Base-by-base conservation (phyloP, 2,329 filamentous ascomycete genomes). In the Thelonectria discophora region DNA sequence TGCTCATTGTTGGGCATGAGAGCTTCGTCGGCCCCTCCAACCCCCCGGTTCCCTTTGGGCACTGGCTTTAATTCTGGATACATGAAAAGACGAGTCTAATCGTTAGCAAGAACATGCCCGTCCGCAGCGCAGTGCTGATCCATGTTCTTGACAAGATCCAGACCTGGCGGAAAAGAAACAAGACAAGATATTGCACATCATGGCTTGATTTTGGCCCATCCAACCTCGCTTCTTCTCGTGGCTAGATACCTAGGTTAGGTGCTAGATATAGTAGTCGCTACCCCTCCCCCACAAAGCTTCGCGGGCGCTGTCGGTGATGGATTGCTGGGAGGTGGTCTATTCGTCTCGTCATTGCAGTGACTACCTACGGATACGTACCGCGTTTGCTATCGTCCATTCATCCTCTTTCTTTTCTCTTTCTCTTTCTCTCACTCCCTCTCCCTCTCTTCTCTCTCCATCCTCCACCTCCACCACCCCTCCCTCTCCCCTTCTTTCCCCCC, bases 271-370 rank as follows among this genome's bases (percentile, higher is more conserved):
- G 43, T 17, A 48, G 32, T 34, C 43, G 53, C 18, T 21, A 21
- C 46, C 54, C 54, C 54, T 50, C 46, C 54, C 54, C 54, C 54
- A 57, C 54, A 57, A 50, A 42, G 52, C 40, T 55, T 37, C 52
- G 17, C 32, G 27, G 50, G 37, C 27, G 27, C 8, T 30, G 27
- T 30, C 8, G 2, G 27, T 30, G 8, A 30, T 7, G 27, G 8
- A 30, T 30, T 30, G 27, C 8, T 30, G 27, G 27, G 27, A 7
- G 27, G 27, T 30, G 27, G 4, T 30, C 27, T 30, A 30, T 30
- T 9, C 27, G 27, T 30, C 27, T 30, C 27, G 27, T 30, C 27
- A 30, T 30, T 30, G 9, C 27, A 30, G 5, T 30, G 21, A 24
- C 21, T 24, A 24, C 21, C n/a, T 24, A 24, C 21, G n/a, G n/a